Percentiles rank a stretch among this genome's conserved stretches.
Conservation (phyloP, 2,329 filamentous ascomycete genomes). For the Clarireedia paspali region DNA sequence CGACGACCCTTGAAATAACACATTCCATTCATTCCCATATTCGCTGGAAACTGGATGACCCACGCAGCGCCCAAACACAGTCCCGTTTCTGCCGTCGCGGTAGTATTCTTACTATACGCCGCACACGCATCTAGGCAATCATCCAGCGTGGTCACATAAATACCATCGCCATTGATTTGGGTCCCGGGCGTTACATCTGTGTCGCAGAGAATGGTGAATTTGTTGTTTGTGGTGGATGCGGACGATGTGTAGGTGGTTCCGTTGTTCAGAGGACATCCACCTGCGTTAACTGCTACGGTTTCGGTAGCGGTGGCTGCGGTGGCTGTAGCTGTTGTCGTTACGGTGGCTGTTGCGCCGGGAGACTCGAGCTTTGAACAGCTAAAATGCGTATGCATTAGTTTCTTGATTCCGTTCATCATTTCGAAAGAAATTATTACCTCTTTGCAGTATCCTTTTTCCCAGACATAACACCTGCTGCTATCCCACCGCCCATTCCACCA, state of each 20-base stretch:
- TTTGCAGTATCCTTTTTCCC: not conserved
- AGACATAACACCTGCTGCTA: not conserved
- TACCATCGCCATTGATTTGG: not conserved
- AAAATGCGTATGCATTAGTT: not conserved
- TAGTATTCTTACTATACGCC: not conserved
- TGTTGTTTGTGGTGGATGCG: not conserved
- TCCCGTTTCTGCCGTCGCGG: not conserved
- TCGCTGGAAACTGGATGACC: not conserved
- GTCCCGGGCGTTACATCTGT: not conserved
- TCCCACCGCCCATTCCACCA: not conserved
- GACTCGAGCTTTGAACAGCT: not conserved
- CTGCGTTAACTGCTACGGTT: not conserved
- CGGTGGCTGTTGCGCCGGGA: not conserved
- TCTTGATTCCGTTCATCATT: not conserved
- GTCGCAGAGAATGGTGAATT: not conserved
- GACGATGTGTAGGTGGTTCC: not conserved
- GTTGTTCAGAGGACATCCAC: not conserved
- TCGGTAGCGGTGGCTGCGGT: not conserved
- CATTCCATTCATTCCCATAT: not conserved
- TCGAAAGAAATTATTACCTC: not conserved
- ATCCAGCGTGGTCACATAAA: not conserved
- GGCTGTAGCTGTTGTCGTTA: not conserved
- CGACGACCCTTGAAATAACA: not conserved
- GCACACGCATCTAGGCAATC: not conserved
- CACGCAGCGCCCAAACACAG: not conserved